Conservation (phyloP, 441 rosid species). For the Aleurites moluccanus region DNA sequence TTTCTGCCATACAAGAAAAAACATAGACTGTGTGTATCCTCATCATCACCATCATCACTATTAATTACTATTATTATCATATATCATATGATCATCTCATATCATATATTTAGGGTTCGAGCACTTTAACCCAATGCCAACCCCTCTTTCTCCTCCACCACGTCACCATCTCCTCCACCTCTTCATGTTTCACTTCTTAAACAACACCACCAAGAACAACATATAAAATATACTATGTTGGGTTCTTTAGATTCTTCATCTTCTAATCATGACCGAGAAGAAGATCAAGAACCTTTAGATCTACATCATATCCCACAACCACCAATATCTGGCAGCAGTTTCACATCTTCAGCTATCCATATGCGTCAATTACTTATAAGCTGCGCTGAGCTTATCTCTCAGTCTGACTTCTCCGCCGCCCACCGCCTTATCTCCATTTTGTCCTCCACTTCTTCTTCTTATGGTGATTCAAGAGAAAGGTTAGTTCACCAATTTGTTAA, state of each 20-base stretch:
- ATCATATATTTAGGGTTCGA: slow-evolving; percentile 17
- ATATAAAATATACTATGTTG: slow-evolving; percentile 11
- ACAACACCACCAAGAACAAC: no score
- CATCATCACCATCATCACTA: slow-evolving; percentile 1
- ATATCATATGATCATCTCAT: not conserved
- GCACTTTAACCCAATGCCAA: not conserved
- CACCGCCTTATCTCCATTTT: slow-evolving; percentile 59
- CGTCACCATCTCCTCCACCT: no score
- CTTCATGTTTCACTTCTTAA: no score
- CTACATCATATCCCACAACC: slow-evolving; percentile 11
- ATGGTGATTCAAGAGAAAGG: slow-evolving; percentile 79
- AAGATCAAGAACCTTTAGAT: slow-evolving; percentile 17
- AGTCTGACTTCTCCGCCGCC: slow-evolving; percentile 68
- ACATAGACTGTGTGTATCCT: not conserved
- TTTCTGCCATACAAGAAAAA: slow-evolving; percentile 6
- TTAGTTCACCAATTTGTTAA: slow-evolving; percentile 66
- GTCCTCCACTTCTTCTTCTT: slow-evolving; percentile 59
- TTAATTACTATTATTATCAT: not conserved
- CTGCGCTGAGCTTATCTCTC: slow-evolving; percentile 69
- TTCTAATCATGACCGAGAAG: slow-evolving; percentile 14
- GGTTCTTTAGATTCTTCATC: slow-evolving; percentile 23
- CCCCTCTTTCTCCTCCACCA: not conserved
- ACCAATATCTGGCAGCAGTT: not conserved
- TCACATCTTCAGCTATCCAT: slow-evolving; percentile 38
- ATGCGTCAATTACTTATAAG: slow-evolving; percentile 69